These are phyloP conservation scores for Corylus heterophylla DNA, from an alignment of 306 rosid species.

Conservation along the genomic window DNA sequence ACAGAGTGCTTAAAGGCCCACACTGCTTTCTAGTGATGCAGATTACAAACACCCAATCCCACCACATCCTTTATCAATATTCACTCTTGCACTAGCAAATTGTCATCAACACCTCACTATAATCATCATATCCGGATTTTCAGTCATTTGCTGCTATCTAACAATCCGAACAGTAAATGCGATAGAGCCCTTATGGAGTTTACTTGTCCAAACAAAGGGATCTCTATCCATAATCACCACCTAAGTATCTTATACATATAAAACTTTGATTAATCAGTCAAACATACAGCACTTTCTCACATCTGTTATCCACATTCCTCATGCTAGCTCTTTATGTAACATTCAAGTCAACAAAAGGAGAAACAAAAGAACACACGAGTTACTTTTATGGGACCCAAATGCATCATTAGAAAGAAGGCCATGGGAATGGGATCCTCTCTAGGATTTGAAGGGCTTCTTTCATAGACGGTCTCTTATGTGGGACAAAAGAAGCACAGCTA, in stretches of 20 bases:
- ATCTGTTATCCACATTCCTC: conserved; percentile 18
- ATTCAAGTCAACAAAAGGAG: conserved; percentile 36
- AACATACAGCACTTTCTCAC: conserved; percentile 28
- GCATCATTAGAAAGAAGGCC: conserved; percentile 29
- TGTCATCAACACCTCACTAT: conserved; percentile 13
- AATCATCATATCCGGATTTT: not conserved
- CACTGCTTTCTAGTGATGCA: not conserved
- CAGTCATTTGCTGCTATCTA: no score
- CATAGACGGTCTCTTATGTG: conserved; percentile 85
- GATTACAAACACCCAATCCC: not conserved
- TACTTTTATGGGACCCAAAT: conserved; percentile 17
- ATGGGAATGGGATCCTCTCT: conserved; percentile 37
- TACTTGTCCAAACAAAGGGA: no score
- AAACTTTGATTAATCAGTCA: conserved; percentile 5
- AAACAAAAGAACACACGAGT: conserved; percentile 5
- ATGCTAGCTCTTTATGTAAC: conserved; percentile 21
- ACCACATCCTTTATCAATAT: not conserved
- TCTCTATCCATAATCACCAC: not conserved
- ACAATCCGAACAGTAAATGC: no score
- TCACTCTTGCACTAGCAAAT: conserved; percentile 1
- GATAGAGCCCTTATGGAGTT: no score
- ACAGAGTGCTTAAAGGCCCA: not conserved
- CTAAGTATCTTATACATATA: conserved; percentile 23
- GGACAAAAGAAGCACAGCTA: conserved; percentile 57
- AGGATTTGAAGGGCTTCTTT: conserved; percentile 75